Conservation (phyloP, 1,284 basidiomycete genomes). For the Leucoagaricus sp. region DNA sequence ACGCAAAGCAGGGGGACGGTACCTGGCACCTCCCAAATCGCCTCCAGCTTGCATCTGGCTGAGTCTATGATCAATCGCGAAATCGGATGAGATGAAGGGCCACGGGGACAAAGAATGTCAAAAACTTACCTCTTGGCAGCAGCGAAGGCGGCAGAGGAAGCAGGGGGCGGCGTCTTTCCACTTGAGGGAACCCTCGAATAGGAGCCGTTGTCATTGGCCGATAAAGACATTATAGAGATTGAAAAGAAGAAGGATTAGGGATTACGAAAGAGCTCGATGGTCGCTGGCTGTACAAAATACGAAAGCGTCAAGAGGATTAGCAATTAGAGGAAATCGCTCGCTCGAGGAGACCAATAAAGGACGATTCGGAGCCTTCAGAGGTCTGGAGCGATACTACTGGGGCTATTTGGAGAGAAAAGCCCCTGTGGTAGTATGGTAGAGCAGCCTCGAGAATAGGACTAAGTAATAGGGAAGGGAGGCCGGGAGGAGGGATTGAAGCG, state of each 20-base stretch:
- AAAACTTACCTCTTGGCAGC: conserved; percentile 69
- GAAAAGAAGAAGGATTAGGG: conserved; percentile 74
- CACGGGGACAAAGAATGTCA: conserved; percentile 9
- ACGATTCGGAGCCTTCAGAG: conserved; percentile 3
- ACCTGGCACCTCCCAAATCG: conserved; percentile 49
- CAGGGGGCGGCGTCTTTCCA: conserved; percentile 87
- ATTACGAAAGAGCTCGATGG: conserved; percentile 65
- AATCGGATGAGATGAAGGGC: conserved; percentile 17
- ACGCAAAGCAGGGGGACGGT: conserved; percentile 80
- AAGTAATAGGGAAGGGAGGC: conserved; percentile 41
- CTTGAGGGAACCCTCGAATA: conserved; percentile 75
- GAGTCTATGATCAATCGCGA: conserved; percentile 14
- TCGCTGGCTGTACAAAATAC: conserved; percentile 35
- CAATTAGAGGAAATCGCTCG: conserved; percentile 47
- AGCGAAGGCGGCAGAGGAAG: conserved; percentile 79
- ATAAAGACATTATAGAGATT: conserved; percentile 83
- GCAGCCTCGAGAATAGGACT: conserved; percentile 34
- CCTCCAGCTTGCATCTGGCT: conserved; percentile 59
- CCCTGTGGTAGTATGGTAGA: conserved; percentile 15
- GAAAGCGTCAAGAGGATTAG: conserved; percentile 37
- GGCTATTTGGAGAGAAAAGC: neutral
- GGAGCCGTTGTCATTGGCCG: conserved; percentile 73
- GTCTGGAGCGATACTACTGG: conserved; percentile 15
- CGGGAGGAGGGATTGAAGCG: conserved; percentile 26
- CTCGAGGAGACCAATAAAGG: conserved; percentile 13